Base-by-base conservation (phyloP, 495 filamentous ascomycete genomes). In the Penicillium antarcticum region DNA sequence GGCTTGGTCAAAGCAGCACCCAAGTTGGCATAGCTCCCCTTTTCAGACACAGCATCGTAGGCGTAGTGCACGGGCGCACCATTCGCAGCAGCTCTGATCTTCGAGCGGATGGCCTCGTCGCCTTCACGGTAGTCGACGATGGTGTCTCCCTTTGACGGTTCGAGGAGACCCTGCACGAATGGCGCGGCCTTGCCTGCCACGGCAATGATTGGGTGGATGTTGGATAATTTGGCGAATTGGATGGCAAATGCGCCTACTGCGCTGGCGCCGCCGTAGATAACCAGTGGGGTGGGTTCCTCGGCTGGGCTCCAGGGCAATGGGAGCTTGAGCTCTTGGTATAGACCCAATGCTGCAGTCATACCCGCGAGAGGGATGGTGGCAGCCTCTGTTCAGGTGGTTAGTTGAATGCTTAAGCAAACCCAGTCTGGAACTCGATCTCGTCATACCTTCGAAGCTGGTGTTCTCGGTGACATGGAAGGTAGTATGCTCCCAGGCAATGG, bases 171-270 rank as follows among this genome's bases (percentile, higher is more conserved):
- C 60, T 81, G 74, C 1, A 89, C 83, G 56, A 79, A 81, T 4
- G 77, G 35, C 11, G 60, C 65, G 9, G 81, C 80, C 16, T 70
- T 68, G 1, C 87, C 87, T 1, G 87, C 87, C 5, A 92, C 72
- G 33, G 68, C 80, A 48, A 91, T 84, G n/a, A 91, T 52, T 0
- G 87, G 88, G 62, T 89, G 86, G 51, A 92, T 85, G 57, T 88
- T 84, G 31, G 84, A 80, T 14, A 73, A 64, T n/a, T 53, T 58
- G 16, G 87, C 87, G 17, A 90, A 68, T 61, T 91, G 86, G 48
- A 90, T 69, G 5, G 80, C 81, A 53, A 80, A 91, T 24, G 82
- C 68, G 2, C 88, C 88, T 0, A 90, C 87, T 0, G 88, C 81
- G 0, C 78, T 71, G 0, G 83, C 72, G 0, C 77, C 88, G 12